These are phyloP conservation scores for Helichrysum umbraculigerum DNA, from an alignment of 129 eudicot genomes.

Conservation along the genomic window DNA sequence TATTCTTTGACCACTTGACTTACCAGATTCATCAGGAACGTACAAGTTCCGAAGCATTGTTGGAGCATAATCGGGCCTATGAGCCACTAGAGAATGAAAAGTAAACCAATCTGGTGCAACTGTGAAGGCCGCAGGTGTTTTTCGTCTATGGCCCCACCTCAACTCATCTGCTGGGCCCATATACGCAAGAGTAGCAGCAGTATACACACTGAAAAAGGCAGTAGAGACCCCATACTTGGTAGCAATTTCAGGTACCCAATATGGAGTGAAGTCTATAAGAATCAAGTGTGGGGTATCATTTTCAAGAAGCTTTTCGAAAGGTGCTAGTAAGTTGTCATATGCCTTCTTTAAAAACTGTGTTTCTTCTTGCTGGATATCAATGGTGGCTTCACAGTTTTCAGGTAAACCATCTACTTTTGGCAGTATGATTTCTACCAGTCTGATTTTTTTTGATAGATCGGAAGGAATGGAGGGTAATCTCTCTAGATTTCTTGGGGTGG, in stretches of 20 bases:
- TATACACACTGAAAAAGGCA: slow-evolving; percentile 51
- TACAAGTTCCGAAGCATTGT: slow-evolving; percentile 25
- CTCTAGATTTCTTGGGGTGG: slow-evolving; percentile 59
- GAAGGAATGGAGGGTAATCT: slow-evolving; percentile 52
- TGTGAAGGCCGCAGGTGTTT: slow-evolving; percentile 32
- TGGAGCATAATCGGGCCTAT: slow-evolving; percentile 41
- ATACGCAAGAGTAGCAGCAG: slow-evolving; percentile 49
- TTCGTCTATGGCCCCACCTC: slow-evolving; percentile 29
- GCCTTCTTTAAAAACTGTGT: slow-evolving; percentile 51
- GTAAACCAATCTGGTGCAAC: slow-evolving; percentile 38
- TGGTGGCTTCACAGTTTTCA: slow-evolving; percentile 53
- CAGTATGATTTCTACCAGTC: slow-evolving; percentile 42
- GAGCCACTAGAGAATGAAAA: slow-evolving; percentile 39
- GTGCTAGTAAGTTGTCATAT: slow-evolving; percentile 33
- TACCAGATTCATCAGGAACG: slow-evolving; percentile 40
- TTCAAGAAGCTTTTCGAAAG: slow-evolving; percentile 36
- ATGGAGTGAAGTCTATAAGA: slow-evolving; percentile 43
- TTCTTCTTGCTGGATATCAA: slow-evolving; percentile 46
- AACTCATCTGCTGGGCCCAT: slow-evolving; percentile 53
- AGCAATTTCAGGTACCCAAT: slow-evolving; percentile 50
- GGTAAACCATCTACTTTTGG: slow-evolving; percentile 51
- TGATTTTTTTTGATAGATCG: slow-evolving; percentile 26
- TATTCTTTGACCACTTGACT: slow-evolving; percentile 43
- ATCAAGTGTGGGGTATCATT: slow-evolving; percentile 45
- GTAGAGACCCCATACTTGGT: slow-evolving; percentile 41